Percentiles rank a stretch among this genome's conserved stretches.
phyloP scores from a whole-genome alignment of 1,284 basidiomycete species.

The Moniliophthora roreri region DNA sequence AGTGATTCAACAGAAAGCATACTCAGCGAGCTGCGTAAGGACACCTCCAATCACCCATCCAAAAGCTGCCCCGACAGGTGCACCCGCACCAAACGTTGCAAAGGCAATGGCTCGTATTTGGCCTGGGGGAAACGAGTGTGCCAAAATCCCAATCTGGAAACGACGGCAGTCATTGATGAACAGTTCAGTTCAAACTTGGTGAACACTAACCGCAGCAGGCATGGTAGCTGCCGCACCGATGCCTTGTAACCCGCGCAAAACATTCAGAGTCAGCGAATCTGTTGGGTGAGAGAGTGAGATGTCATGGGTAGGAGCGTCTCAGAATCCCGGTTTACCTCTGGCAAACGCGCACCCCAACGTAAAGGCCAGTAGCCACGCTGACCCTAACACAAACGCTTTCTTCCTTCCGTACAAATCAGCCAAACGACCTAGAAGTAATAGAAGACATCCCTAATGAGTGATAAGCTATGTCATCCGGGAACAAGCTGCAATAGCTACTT shows the following conservation, averaged over 20 bases:
- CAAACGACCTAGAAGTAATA: slow-evolving; percentile 56
- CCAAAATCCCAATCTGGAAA: slow-evolving; percentile 41
- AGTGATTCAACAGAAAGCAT: slow-evolving; percentile 11
- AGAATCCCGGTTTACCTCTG: not conserved
- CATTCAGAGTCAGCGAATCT: slow-evolving; percentile 22
- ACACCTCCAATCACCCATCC: slow-evolving; percentile 48
- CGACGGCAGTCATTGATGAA: not conserved
- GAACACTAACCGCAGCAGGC: slow-evolving; percentile 30
- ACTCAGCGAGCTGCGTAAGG: slow-evolving; percentile 40
- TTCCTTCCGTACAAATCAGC: slow-evolving; percentile 64
- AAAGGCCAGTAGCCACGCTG: slow-evolving; percentile 33
- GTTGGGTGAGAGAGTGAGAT: slow-evolving; percentile 5
- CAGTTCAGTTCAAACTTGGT: not conserved
- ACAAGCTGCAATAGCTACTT: slow-evolving; percentile 1
- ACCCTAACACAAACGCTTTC: slow-evolving; percentile 48
- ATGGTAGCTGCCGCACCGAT: slow-evolving; percentile 32
- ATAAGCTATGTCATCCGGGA: not conserved
- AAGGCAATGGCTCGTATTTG: slow-evolving; percentile 38
- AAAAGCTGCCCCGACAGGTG: slow-evolving; percentile 44
- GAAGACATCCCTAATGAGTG: slow-evolving; percentile 64
- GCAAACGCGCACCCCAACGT: slow-evolving; percentile 42
- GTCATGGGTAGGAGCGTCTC: not conserved
- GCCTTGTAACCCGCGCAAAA: slow-evolving; percentile 33
- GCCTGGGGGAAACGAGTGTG: slow-evolving; percentile 35
- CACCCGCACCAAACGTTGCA: slow-evolving; percentile 44